phyloP scores from a whole-genome alignment of 202 grass and related monocot genomes.

The Sporobolus alterniflorus region DNA sequence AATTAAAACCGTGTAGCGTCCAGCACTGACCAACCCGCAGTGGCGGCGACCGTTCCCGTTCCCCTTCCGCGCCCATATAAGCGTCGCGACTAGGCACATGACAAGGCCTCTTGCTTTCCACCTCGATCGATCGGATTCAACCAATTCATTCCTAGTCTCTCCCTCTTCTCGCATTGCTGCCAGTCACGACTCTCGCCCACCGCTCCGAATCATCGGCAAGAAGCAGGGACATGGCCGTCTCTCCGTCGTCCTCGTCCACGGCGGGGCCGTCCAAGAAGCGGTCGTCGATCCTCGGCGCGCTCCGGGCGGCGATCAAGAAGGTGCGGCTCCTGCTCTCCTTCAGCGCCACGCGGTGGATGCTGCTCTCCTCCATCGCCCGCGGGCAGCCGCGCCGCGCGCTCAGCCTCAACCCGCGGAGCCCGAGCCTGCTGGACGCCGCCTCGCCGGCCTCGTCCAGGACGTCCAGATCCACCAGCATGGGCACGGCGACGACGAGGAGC shows the following conservation, averaged over 20 bases:
- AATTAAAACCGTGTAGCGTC: constrained; percentile 37
- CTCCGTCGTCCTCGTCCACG: not conserved
- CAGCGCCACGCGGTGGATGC: constrained; percentile 64
- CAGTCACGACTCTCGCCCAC: not conserved
- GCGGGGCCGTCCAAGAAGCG: not conserved
- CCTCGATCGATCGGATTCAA: not conserved
- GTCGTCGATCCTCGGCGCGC: constrained; percentile 39
- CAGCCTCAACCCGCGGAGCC: constrained; percentile 44
- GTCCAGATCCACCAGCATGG: constrained; percentile 44
- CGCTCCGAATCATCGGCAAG: not conserved
- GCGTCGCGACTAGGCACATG: not conserved
- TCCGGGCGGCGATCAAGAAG: constrained; percentile 59
- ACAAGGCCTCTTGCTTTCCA: not conserved
- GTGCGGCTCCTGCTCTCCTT: constrained; percentile 78
- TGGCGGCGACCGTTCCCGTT: not conserved
- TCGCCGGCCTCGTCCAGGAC: constrained; percentile 12
- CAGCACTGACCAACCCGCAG: not conserved
- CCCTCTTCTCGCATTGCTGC: not conserved
- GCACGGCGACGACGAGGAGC: constrained; percentile 29
- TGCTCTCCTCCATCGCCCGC: constrained; percentile 34
- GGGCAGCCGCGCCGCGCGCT: not conserved
- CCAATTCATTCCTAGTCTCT: not conserved
- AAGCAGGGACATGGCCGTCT: not conserved
- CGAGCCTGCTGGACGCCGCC: constrained; percentile 50
- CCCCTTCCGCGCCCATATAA: not conserved